These are phyloP conservation scores for Schwanniomyces polymorphus DNA, from an alignment of 805 yeast genomes.

Conservation along the genomic window DNA sequence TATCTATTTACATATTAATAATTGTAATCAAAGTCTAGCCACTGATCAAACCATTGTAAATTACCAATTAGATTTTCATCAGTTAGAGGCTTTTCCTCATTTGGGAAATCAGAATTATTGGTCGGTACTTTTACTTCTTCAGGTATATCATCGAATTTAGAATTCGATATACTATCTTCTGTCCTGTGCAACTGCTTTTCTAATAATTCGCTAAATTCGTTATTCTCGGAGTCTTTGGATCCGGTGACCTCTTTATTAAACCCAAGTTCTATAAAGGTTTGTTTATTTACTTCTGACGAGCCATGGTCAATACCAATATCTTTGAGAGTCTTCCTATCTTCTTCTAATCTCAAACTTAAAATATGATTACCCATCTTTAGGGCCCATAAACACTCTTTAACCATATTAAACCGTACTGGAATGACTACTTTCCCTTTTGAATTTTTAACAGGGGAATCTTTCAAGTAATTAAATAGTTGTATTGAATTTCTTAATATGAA, in stretches of 20 bases:
- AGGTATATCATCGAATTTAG: background rate
- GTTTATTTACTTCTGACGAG: constrained; percentile 48
- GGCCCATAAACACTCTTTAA: constrained; percentile 63
- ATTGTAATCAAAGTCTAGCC: constrained; percentile 33
- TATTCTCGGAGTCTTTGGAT: constrained; percentile 7
- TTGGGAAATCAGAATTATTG: background rate
- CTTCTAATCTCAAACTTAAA: constrained; percentile 43
- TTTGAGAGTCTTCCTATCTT: constrained; percentile 35
- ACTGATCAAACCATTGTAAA: constrained; percentile 57
- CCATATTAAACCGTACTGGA: constrained; percentile 47
- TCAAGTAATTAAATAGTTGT: constrained; percentile 18
- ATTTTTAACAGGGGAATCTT: constrained; percentile 30
- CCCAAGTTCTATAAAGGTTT: constrained; percentile 50
- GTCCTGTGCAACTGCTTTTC: constrained; percentile 16
- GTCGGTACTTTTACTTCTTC: constrained; percentile 8
- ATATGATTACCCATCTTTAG: constrained; percentile 55
- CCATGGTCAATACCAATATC: constrained; percentile 55
- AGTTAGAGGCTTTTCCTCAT: constrained; percentile 10
- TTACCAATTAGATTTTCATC: constrained; percentile 38
- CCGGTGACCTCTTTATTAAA: constrained; percentile 7
- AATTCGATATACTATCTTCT: background rate
- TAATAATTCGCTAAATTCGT: constrained; percentile 17
- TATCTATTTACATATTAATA: background rate
- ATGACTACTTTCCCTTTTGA: constrained; percentile 28
- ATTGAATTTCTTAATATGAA: constrained; percentile 22